phyloP scores from a whole-genome alignment of 495 filamentous ascomycete genomes.

The Trichoderma gamsii region DNA sequence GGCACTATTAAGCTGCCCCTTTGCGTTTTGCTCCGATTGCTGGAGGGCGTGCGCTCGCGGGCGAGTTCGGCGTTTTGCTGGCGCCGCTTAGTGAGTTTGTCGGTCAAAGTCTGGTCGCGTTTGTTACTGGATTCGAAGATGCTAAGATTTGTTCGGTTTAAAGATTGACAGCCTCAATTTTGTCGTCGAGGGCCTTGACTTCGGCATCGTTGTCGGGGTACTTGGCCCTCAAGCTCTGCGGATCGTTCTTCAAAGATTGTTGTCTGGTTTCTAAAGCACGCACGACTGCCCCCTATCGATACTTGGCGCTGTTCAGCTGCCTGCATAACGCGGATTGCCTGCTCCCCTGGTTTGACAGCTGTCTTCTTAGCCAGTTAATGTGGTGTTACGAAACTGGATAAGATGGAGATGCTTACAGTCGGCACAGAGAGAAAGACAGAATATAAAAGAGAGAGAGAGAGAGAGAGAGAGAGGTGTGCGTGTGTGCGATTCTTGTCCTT shows the following conservation, averaged over 20 bases:
- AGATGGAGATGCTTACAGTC: too few relatives aligned
- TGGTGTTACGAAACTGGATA: too few relatives aligned
- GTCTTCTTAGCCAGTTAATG: too few relatives aligned
- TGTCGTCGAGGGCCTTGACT: constrained; percentile 63
- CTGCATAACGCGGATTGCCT: too few relatives aligned
- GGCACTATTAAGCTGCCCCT: constrained; percentile 65
- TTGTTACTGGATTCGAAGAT: constrained; percentile 83
- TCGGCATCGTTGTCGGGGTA: constrained; percentile 66
- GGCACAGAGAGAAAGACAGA: too few relatives aligned
- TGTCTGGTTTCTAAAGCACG: constrained; percentile 27
- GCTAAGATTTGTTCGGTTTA: constrained; percentile 81
- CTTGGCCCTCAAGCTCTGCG: constrained; percentile 64
- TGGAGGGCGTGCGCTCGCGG: constrained; percentile 73
- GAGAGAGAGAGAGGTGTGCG: too few relatives aligned
- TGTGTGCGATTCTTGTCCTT: too few relatives aligned
- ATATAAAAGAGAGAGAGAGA: too few relatives aligned
- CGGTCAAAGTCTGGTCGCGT: constrained; percentile 76
- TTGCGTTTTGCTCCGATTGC: constrained; percentile 71
- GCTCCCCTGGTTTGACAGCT: too few relatives aligned
- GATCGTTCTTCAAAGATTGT: constrained; percentile 67
- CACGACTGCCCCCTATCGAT: too few relatives aligned
- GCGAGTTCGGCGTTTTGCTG: constrained; percentile 77
- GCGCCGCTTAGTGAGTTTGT: constrained; percentile 80
- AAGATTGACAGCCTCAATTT: constrained; percentile 77
- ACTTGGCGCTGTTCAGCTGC: too few relatives aligned